phyloP scores from a whole-genome alignment of 2,329 filamentous ascomycete species.

The Neoascochyta sp. region DNA sequence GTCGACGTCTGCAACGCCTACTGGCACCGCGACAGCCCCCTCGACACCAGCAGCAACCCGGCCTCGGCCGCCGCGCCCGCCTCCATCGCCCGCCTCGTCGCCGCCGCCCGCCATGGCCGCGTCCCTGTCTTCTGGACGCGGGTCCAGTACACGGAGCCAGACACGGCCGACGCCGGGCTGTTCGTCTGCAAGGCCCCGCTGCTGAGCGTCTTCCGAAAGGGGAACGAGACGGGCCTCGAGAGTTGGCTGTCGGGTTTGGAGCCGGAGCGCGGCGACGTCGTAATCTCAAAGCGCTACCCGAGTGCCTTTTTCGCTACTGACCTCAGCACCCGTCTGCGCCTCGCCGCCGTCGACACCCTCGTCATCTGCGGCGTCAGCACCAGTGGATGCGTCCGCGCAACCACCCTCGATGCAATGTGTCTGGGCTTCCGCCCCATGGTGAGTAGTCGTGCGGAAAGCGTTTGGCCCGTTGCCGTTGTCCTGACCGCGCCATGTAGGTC shows the following conservation, averaged over 20 bases:
- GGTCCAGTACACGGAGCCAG: conserved; percentile 43
- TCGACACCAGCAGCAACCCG: conserved; percentile 41
- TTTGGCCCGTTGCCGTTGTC: conserved; percentile 5
- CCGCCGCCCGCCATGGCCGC: conserved; percentile 38
- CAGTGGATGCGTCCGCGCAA: conserved; percentile 47
- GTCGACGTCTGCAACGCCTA: conserved; percentile 50
- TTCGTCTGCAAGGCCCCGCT: conserved; percentile 45
- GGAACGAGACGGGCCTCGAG: conserved; percentile 40
- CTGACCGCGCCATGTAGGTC: conserved; percentile 28
- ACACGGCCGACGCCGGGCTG: conserved; percentile 47
- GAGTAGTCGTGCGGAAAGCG: conserved; percentile 13
- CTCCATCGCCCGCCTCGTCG: conserved; percentile 41
- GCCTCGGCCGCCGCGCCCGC: conserved; percentile 36
- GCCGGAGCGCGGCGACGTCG: conserved; percentile 32
- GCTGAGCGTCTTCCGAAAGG: conserved; percentile 43
- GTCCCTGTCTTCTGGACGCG: conserved; percentile 46
- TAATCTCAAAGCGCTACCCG: conserved; percentile 45
- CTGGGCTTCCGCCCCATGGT: conserved; percentile 47
- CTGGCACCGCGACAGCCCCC: conserved; percentile 43
- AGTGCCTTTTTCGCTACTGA: conserved; percentile 48
- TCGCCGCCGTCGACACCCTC: conserved; percentile 43
- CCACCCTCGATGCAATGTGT: conserved; percentile 46
- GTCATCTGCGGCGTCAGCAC: conserved; percentile 50
- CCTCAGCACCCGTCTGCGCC: conserved; percentile 40
- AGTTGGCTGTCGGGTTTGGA: conserved; percentile 41